phyloP scores from a whole-genome alignment of 2,329 filamentous ascomycete species.

The Pyrenophora seminiperda region DNA sequence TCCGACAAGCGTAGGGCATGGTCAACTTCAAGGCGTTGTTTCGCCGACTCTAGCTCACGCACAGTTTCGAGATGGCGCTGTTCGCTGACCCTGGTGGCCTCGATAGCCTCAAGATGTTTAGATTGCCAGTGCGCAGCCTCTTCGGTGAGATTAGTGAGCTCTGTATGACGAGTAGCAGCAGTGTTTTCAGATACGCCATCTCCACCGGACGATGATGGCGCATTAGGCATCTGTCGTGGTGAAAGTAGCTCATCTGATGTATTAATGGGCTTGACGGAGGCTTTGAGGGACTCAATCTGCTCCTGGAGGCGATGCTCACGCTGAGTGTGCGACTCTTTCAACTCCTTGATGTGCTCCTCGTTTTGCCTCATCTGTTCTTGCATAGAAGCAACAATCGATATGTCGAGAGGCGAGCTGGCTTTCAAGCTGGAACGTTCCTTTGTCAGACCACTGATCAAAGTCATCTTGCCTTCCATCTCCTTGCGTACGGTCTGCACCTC shows the following conservation, averaged over 20 bases:
- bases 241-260: constrained; percentile 26
- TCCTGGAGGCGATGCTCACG: constrained; percentile 76
- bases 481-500: constrained; percentile 84
- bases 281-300: constrained; percentile 72
- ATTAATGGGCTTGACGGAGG: constrained; percentile 51
- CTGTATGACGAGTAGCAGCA: constrained; percentile 55
- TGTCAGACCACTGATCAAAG: constrained; percentile 91
- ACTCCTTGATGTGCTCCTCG: constrained; percentile 73
- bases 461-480: constrained; percentile 97
- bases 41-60: constrained; percentile 70
- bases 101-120: constrained; percentile 74
- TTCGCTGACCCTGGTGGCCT: constrained; percentile 74
- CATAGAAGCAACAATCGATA: constrained; percentile 85
- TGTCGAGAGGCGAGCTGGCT: constrained; percentile 79
- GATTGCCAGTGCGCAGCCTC: constrained; percentile 76
- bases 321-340: constrained; percentile 73
- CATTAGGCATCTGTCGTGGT: constrained; percentile 16
- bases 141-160: constrained; percentile 68
- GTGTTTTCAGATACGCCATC: constrained; percentile 25
- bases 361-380: constrained; percentile 86
- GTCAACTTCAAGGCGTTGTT: constrained; percentile 47
- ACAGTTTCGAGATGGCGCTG: constrained; percentile 74
- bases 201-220: constrained; percentile 7
- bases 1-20: constrained; percentile 38
- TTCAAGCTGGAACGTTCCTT: constrained; percentile 91